Conservation (phyloP, 306 rosid genomes). For the Cucumis cinereus region DNA sequence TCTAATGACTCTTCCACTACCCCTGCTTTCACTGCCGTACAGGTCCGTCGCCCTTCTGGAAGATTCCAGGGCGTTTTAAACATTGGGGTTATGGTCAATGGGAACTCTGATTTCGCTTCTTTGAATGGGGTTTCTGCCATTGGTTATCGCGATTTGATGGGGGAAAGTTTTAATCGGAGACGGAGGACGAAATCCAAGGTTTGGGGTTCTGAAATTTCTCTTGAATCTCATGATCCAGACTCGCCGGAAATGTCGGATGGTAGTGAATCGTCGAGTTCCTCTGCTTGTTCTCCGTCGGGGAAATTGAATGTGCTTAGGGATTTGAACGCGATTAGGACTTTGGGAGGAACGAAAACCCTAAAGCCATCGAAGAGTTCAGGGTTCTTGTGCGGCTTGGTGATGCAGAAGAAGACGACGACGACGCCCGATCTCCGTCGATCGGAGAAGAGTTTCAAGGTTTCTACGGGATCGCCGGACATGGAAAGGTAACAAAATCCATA, state of each 20-base stretch:
- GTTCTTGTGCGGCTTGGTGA: slow-evolving; percentile 55
- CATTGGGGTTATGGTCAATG: slow-evolving; percentile 41
- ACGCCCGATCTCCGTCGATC: not conserved
- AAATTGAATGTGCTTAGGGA: slow-evolving; percentile 40
- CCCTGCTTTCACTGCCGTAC: slow-evolving; percentile 61
- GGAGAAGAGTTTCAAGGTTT: not conserved
- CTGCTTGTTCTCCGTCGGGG: slow-evolving; percentile 37
- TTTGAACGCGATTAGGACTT: slow-evolving; percentile 39
- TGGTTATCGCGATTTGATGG: slow-evolving; percentile 64
- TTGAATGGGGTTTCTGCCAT: slow-evolving; percentile 37
- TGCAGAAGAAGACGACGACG: slow-evolving; percentile 14
- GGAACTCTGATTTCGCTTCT: slow-evolving; percentile 32
- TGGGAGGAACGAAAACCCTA: slow-evolving; percentile 40
- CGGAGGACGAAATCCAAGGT: not conserved
- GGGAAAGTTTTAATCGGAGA: slow-evolving; percentile 20
- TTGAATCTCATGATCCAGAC: slow-evolving; percentile 27
- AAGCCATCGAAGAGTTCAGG: slow-evolving; percentile 25
- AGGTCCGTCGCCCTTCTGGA: slow-evolving; percentile 73
- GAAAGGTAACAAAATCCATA: not conserved
- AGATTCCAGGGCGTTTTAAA: slow-evolving; percentile 73
- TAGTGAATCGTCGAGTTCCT: slow-evolving; percentile 31
- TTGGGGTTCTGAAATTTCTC: not conserved
- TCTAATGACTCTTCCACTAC: slow-evolving; percentile 8
- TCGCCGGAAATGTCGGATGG: slow-evolving; percentile 30
- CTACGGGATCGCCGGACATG: not conserved